Percentiles rank a stretch among this genome's conserved stretches.
Evolutionary conservation across 805 yeast species (phyloP).

Genomic region (Pichia exigua): DNA sequence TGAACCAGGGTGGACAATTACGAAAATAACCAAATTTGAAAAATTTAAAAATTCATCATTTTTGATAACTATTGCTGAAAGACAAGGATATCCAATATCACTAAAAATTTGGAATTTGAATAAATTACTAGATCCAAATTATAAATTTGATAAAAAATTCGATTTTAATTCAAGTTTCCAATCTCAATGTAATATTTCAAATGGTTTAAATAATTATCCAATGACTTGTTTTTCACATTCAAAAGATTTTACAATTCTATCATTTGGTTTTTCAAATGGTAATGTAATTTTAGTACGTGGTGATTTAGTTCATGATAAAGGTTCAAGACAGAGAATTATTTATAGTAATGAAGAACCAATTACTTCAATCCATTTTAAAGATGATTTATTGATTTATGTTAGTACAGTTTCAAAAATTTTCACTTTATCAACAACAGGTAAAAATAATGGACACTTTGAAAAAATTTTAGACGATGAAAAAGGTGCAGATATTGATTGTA

Average conservation of each 20-base stretch:
- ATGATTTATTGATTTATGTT: slow-evolving; percentile 52
- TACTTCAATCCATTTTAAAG: slow-evolving; percentile 61
- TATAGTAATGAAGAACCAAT: slow-evolving; percentile 73
- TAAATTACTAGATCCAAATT: slow-evolving; percentile 31
- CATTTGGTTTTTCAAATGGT: slow-evolving; percentile 81
- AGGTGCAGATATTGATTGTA: slow-evolving; percentile 47
- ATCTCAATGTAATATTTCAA: slow-evolving; percentile 53
- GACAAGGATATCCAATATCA: slow-evolving; percentile 59
- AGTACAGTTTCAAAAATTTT: slow-evolving; percentile 68
- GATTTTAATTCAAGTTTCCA: slow-evolving; percentile 39
- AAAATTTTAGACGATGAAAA: slow-evolving; percentile 35
- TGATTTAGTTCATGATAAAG: slow-evolving; percentile 80
- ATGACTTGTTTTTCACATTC: slow-evolving; percentile 56
- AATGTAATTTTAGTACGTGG: slow-evolving; percentile 77
- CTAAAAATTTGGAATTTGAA: slow-evolving; percentile 69
- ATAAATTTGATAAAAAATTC: slow-evolving; percentile 16
- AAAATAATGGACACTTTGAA: slow-evolving; percentile 60
- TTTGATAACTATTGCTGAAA: slow-evolving; percentile 67
- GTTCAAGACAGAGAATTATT: slow-evolving; percentile 77
- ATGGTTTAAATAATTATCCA: slow-evolving; percentile 74
- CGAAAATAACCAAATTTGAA: slow-evolving; percentile 34
- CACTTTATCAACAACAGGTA: slow-evolving; percentile 68
- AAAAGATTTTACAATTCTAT: slow-evolving; percentile 52
- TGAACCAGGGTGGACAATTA: slow-evolving; percentile 56
- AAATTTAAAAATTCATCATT: slow-evolving; percentile 16